phyloP scores from a whole-genome alignment of 305 asterid genomes.

The Caryopteris hybrid region DNA sequence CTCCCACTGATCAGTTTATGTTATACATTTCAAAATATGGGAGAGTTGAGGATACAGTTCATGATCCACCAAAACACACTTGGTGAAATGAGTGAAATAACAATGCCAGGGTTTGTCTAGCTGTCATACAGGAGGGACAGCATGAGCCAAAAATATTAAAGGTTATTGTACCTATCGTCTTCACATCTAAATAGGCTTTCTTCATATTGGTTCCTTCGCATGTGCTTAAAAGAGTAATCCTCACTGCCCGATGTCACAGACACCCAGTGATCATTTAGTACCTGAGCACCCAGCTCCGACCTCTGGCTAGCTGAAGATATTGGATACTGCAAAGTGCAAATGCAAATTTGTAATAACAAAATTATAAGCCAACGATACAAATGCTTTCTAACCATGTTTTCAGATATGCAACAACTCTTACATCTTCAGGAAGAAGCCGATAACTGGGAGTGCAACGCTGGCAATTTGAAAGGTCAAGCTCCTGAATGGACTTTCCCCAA shows the following conservation, averaged over 20 bases:
- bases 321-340: slow-evolving; percentile 87
- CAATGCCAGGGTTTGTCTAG: not conserved
- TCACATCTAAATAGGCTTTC: slow-evolving; percentile 99
- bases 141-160: slow-evolving; percentile 1
- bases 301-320: slow-evolving; percentile 84
- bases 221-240: slow-evolving; percentile 97
- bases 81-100: not conserved
- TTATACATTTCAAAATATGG: not conserved
- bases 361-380: not conserved
- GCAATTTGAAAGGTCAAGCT: slow-evolving; percentile 92
- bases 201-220: slow-evolving; percentile 97
- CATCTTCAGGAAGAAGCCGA: slow-evolving; percentile 98
- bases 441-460: slow-evolving; percentile 93
- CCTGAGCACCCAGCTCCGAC: slow-evolving; percentile 87
- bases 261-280: slow-evolving; percentile 92
- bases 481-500: slow-evolving; percentile 97
- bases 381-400: slow-evolving; percentile 2
- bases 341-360: slow-evolving; percentile 9
- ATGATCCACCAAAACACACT: not conserved
- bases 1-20: not conserved
- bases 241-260: slow-evolving; percentile 99
- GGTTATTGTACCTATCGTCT: slow-evolving; percentile 78
- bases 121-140: not conserved
- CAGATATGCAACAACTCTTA: slow-evolving; percentile 24
- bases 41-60: slow-evolving; percentile 1